Conservation (phyloP, 768 basidiomycete species). For the Tylopilus rubrobrunneus region DNA sequence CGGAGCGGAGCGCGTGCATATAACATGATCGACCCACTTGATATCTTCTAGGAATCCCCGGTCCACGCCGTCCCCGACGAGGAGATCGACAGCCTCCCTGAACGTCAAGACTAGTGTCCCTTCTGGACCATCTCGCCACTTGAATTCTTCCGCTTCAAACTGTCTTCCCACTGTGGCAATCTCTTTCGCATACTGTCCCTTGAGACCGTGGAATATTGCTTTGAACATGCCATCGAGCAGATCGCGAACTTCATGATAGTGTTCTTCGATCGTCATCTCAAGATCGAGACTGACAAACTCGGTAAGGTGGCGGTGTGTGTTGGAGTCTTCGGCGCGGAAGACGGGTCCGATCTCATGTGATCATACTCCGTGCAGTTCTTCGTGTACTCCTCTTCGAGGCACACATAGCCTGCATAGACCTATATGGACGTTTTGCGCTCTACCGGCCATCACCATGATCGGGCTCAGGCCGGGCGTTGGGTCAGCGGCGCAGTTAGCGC, state of each 20-base stretch:
- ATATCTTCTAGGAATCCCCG: slow-evolving; percentile 85
- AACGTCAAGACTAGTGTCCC: slow-evolving; percentile 85
- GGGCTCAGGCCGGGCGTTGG: too few species aligned
- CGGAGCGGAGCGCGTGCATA: not conserved
- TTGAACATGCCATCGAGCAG: slow-evolving; percentile 84
- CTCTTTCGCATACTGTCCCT: slow-evolving; percentile 73
- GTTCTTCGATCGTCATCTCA: slow-evolving; percentile 98
- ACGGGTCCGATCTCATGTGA: too few species aligned
- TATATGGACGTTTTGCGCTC: too few species aligned
- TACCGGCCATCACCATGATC: too few species aligned
- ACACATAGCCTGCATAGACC: too few species aligned
- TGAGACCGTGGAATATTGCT: slow-evolving; percentile 80
- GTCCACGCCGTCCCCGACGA: slow-evolving; percentile 82
- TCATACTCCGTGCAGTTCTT: too few species aligned
- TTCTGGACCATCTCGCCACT: slow-evolving; percentile 65
- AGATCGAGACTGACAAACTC: slow-evolving; percentile 99
- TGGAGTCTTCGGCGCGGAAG: slow-evolving; percentile 96
- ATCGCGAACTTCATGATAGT: slow-evolving; percentile 97
- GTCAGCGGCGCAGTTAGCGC: too few species aligned
- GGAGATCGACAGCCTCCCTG: slow-evolving; percentile 80
- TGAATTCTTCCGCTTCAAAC: slow-evolving; percentile 95
- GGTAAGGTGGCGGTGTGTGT: slow-evolving; percentile 96
- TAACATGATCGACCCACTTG: slow-evolving; percentile 47
- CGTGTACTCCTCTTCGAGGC: too few species aligned
- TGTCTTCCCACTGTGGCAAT: slow-evolving; percentile 79